phyloP scores from a whole-genome alignment of 257 asterid species.

The Jaltomata sinuosa region DNA sequence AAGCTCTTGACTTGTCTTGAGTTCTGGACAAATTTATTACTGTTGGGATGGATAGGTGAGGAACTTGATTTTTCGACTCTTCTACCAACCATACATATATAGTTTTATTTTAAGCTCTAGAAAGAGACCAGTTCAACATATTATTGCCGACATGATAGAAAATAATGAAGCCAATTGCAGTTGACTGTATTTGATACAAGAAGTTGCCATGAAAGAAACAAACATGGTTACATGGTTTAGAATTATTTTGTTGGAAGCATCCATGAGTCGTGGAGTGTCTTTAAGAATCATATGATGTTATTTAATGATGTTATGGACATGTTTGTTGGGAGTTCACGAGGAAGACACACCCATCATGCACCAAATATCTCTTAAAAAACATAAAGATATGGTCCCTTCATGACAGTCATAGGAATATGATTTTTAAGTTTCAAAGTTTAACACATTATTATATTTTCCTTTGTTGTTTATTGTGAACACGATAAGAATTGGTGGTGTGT shows the following conservation, averaged over 20 bases:
- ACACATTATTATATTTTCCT: not conserved
- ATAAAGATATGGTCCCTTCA: not conserved
- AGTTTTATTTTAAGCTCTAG: not conserved
- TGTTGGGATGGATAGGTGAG: not conserved
- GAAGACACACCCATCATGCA: not conserved
- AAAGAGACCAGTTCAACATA: not conserved
- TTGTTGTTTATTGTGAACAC: no score
- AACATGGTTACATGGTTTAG: not conserved
- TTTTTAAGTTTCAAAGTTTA: no score
- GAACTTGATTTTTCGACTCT: not conserved
- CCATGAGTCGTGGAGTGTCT: not conserved
- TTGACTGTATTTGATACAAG: not conserved
- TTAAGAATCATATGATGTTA: not conserved
- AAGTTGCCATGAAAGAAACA: not conserved
- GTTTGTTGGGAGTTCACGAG: not conserved
- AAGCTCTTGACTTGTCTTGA: not conserved
- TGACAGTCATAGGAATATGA: no score
- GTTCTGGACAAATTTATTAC: not conserved
- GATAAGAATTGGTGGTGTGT: no score
- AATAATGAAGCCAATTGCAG: constrained; percentile 2
- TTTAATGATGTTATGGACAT: not conserved
- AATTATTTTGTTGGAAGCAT: not conserved
- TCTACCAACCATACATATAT: not conserved
- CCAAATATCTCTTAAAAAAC: not conserved
- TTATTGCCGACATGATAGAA: not conserved